These are phyloP conservation scores for Byssoonygena ceratinophila DNA, from an alignment of 2,329 filamentous ascomycete species.

Conservation along the genomic window DNA sequence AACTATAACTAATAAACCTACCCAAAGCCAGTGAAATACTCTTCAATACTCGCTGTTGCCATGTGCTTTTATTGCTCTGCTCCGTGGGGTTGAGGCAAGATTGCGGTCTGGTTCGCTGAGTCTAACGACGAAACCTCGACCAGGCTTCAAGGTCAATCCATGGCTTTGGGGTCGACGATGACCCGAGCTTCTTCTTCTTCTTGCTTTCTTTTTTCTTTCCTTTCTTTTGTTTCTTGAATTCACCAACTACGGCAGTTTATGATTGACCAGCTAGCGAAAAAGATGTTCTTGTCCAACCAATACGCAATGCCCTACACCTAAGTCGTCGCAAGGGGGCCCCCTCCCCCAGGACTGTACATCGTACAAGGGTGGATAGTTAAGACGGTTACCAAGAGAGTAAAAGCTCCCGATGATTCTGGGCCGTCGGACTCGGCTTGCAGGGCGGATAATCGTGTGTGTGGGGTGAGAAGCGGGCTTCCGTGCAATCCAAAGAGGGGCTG, in stretches of 20 bases:
- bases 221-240: neutral
- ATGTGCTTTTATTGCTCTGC: conserved; percentile 1
- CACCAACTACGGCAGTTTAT: no score
- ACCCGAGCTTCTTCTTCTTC: neutral
- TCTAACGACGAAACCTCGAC: conserved; percentile 1
- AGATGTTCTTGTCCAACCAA: neutral
- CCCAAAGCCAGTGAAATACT: no score
- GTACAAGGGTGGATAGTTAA: no score
- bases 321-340: neutral
- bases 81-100: no score
- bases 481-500: conserved; percentile 1
- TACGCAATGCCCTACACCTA: neutral
- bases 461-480: neutral
- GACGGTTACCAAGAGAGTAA: neutral
- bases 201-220: neutral
- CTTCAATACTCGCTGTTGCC: neutral
- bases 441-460: neutral
- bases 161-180: conserved; percentile 6
- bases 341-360: no score
- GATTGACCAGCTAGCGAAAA: neutral
- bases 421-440: conserved; percentile 2
- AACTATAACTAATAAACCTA: no score
- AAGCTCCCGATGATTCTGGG: neutral
- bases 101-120: no score
- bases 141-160: neutral